A percentile compares a stretch with the other conserved stretches of the same genome.
phyloP scores from a whole-genome alignment of 257 asterid species.

The Eustoma russellianum region DNA sequence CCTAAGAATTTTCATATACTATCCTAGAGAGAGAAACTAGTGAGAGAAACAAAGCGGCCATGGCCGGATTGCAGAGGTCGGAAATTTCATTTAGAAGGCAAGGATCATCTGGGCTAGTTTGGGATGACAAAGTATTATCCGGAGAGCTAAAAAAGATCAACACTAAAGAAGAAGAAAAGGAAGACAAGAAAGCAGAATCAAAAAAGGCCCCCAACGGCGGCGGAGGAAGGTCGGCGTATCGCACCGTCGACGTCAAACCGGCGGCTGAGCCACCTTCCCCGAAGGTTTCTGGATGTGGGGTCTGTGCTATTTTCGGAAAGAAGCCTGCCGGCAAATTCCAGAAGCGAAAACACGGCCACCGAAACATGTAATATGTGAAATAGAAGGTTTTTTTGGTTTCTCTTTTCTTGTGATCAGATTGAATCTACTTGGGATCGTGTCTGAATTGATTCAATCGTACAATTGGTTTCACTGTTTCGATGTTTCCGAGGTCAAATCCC shows the following conservation, averaged over 20 bases:
- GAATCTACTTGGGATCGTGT: too few relatives aligned
- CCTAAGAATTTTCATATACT: not conserved
- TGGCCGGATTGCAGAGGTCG: slow-evolving; percentile 37
- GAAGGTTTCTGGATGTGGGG: slow-evolving; percentile 32
- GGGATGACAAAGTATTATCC: slow-evolving; percentile 35
- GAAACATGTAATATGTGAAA: slow-evolving; percentile 13
- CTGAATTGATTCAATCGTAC: too few relatives aligned
- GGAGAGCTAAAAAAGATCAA: slow-evolving; percentile 24
- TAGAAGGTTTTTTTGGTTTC: too few relatives aligned
- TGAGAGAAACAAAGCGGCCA: not conserved
- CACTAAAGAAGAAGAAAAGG: slow-evolving; percentile 12
- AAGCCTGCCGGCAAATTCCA: slow-evolving; percentile 16
- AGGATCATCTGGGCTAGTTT: slow-evolving; percentile 44
- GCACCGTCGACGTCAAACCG: slow-evolving; percentile 11
- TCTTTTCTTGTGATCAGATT: too few relatives aligned
- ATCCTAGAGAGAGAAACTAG: not conserved
- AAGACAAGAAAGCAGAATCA: slow-evolving; percentile 5
- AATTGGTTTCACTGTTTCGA: too few relatives aligned
- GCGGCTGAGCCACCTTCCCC: slow-evolving; percentile 48
- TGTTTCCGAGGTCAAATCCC: too few relatives aligned
- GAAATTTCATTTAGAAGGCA: slow-evolving; percentile 40
- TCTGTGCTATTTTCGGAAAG: slow-evolving; percentile 30
- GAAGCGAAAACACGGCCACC: slow-evolving; percentile 16
- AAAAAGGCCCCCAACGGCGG: slow-evolving; percentile 3
- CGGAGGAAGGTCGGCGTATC: slow-evolving; percentile 9